These are phyloP conservation scores for Phytophthora hibernalis DNA, from an alignment of 352 stramenopile species.

Conservation along the genomic window DNA sequence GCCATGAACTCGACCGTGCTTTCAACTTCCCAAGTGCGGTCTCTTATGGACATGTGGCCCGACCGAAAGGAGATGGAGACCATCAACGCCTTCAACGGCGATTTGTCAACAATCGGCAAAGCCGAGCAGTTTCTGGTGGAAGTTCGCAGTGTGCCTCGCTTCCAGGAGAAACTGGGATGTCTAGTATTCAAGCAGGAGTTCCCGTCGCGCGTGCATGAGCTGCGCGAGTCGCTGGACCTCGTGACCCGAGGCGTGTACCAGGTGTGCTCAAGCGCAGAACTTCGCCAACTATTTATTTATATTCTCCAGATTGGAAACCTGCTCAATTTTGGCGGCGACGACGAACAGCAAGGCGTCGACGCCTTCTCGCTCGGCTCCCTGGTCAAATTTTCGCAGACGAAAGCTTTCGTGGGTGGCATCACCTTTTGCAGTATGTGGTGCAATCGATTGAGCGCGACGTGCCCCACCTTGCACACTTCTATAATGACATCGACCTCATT, in stretches of 20 bases:
- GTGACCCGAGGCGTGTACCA: constrained; percentile 83
- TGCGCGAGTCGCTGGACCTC: constrained; percentile 77
- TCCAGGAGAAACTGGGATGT: constrained; percentile 76
- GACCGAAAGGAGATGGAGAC: constrained; percentile 77
- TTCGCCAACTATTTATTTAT: constrained; percentile 89
- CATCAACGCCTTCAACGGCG: constrained; percentile 72
- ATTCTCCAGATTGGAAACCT: constrained; percentile 85
- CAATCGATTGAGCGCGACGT: constrained; percentile 86
- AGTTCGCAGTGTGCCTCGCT: constrained; percentile 70
- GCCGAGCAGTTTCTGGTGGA: constrained; percentile 85
- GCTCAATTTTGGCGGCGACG: constrained; percentile 77
- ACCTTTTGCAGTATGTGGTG: constrained; percentile 90
- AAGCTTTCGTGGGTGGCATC: constrained; percentile 82
- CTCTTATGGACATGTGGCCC: constrained; percentile 88
- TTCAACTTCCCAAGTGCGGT: constrained; percentile 78
- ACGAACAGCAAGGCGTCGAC: constrained; percentile 45
- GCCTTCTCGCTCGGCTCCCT: constrained; percentile 83
- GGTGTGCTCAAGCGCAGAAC: constrained; percentile 73
- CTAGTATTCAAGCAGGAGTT: constrained; percentile 90
- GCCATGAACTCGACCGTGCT: constrained; percentile 80
- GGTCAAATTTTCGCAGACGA: constrained; percentile 89
- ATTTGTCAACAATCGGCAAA: constrained; percentile 63
- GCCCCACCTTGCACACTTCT: constrained; percentile 74
- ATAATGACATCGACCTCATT: constrained; percentile 81
- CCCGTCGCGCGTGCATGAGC: constrained; percentile 71